Base-by-base conservation (phyloP, 2,329 filamentous ascomycete genomes). In the Cylindrodendrum hubeiense region DNA sequence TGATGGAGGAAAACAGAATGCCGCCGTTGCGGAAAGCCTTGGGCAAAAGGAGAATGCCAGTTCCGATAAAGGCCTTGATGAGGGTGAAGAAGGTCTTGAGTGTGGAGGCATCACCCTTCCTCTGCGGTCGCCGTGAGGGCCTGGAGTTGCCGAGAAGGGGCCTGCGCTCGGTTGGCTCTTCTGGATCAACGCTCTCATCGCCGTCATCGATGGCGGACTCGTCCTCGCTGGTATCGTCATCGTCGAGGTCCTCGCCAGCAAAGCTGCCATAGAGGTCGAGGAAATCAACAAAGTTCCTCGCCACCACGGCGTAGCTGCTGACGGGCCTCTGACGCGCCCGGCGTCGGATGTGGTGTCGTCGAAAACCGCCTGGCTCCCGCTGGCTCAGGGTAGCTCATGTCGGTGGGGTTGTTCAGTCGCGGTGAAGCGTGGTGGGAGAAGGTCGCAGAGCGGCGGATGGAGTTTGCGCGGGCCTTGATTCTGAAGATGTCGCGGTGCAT, bases 11-110 rank as follows among this genome's bases (percentile, higher is more conserved):
- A 75, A 94, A 94, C 12, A 93, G 81, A 55, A 94, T 90, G 24
- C 92, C 92, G 37, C 92, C 92, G 69, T 94, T 94, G 74, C 89
- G 88, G 79, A 94, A 94, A 0, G 92, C 92, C 75, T 93, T 94
- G 50, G 92, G 92, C 47, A 94, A 78, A 74, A 94, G 94, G 89
- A 94, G 93, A 77, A 94, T 94, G 66, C 92, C 92, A 0, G 92
- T 94, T 51, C 92, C 92, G 59, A 94, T 87, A 72, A 94, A 94
- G 1, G 92, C 91, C 77, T 94, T 94, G 55, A 94, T 82, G 10
- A 94, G 82, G 0, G 91, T 94, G 77, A 94, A 93, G 79, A 94
- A 94, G 0, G 92, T 90, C 80, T 93, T 92, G 41, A 86, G 80
- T n/a, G 87, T 90, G 56, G 87, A 86, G 2, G 92, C 90, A 72